Percentiles rank a stretch among this genome's conserved stretches.
Evolutionary conservation across 2,329 filamentous ascomycete genomes (phyloP).

Genomic region (Aspergillus ibericus): DNA sequence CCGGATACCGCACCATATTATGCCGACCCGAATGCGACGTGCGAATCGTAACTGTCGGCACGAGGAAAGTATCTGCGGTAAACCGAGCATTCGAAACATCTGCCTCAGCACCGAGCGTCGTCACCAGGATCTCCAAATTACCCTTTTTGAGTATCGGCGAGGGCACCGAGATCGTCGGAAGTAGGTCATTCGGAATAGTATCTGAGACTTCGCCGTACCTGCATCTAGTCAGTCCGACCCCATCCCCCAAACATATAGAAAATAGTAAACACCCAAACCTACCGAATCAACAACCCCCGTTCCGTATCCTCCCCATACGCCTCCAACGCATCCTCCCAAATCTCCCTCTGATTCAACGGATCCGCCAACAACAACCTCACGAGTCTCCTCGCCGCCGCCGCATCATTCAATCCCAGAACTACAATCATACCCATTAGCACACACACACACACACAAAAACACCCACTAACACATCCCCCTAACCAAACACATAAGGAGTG

Average conservation of each 20-base stretch:
- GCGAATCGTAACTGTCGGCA: constrained; percentile 71
- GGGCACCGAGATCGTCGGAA: constrained; percentile 57
- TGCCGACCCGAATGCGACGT: constrained; percentile 63
- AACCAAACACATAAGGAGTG: background rate
- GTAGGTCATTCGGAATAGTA: constrained; percentile 49
- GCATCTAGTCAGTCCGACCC: constrained; percentile 1
- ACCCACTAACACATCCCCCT: background rate
- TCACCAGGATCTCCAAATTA: constrained; percentile 62
- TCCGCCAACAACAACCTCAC: constrained; percentile 70
- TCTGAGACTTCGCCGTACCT: constrained; percentile 57
- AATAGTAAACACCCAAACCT: constrained; percentile 51
- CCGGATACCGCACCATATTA: constrained; percentile 72
- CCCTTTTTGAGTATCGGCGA: constrained; percentile 56
- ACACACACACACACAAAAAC: no score
- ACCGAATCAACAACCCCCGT: constrained; percentile 64
- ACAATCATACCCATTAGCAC: constrained; percentile 7
- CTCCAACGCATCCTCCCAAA: constrained; percentile 67
- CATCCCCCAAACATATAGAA: constrained; percentile 18
- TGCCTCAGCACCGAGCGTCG: constrained; percentile 51
- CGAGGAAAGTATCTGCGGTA: constrained; percentile 65
- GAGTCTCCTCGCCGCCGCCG: constrained; percentile 56
- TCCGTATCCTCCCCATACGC: constrained; percentile 47
- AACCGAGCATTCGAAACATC: constrained; percentile 52
- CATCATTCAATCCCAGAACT: constrained; percentile 54
- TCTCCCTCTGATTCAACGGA: constrained; percentile 61